phyloP scores from a whole-genome alignment of 805 yeast genomes.

The Candida golubevii region DNA sequence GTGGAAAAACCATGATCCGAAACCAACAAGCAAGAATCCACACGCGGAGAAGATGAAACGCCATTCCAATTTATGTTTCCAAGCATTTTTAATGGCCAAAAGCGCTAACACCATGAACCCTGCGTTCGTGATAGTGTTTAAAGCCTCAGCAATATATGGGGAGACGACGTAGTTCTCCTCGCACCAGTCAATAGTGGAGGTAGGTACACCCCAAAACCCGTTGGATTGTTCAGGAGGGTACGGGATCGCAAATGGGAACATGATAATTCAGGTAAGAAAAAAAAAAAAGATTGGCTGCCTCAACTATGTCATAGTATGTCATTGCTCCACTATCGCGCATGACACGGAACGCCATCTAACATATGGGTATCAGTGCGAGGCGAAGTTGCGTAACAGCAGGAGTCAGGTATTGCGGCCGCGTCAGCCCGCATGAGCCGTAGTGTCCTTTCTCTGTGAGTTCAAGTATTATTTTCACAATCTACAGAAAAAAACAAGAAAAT shows the following conservation, averaged over 20 bases:
- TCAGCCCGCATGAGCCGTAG: not conserved
- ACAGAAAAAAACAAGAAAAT: too few species aligned
- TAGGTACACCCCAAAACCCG: conserved; percentile 79
- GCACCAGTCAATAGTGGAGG: conserved; percentile 98
- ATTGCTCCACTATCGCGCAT: too few species aligned
- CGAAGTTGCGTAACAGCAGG: not conserved
- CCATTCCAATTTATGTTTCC: conserved; percentile 56
- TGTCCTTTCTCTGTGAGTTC: too few species aligned
- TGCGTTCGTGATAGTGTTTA: conserved; percentile 79
- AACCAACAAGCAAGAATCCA: conserved; percentile 86
- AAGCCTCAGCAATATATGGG: conserved; percentile 81
- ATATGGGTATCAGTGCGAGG: not conserved
- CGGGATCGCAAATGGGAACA: conserved; percentile 48
- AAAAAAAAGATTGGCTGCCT: too few species aligned
- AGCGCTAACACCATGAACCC: conserved; percentile 50
- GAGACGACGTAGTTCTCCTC: conserved; percentile 93
- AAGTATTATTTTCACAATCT: too few species aligned
- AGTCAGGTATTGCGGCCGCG: not conserved
- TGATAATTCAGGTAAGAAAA: conserved; percentile 3
- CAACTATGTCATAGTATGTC: too few species aligned
- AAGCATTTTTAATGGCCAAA: conserved; percentile 61
- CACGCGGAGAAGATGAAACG: conserved; percentile 68
- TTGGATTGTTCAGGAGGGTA: conserved; percentile 52
- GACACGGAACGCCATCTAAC: too few species aligned
- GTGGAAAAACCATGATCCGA: conserved; percentile 94